phyloP scores from a whole-genome alignment of 768 basidiomycete species.

The Omphalotus guepiniiformis region DNA sequence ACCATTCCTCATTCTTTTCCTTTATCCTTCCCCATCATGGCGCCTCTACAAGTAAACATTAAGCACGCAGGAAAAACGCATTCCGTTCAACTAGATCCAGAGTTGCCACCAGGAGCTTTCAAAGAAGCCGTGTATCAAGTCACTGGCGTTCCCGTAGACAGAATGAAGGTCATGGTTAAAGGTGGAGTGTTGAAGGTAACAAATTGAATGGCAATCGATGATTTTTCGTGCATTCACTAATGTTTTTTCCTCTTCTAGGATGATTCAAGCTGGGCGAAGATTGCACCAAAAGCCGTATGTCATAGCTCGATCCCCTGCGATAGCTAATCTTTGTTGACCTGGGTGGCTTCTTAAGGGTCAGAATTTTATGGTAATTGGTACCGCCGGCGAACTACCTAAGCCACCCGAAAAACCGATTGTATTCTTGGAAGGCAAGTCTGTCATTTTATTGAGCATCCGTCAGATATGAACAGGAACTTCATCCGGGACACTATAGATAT shows the following conservation, averaged over 20 bases:
- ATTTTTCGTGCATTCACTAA: too few species aligned
- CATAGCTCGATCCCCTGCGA: background rate
- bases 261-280: constrained; percentile 81
- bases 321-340: constrained; percentile 6
- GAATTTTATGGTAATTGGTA: constrained; percentile 90
- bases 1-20: too few species aligned
- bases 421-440: constrained; percentile 74
- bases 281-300: constrained; percentile 75
- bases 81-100: constrained; percentile 67
- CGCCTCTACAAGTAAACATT: constrained; percentile 70
- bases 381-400: constrained; percentile 88
- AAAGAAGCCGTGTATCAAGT: constrained; percentile 77
- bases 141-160: constrained; percentile 84
- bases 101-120: constrained; percentile 66
- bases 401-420: constrained; percentile 74
- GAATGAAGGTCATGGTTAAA: constrained; percentile 98
- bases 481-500: constrained; percentile 53
- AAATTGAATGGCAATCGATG: too few species aligned
- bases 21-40: constrained; percentile 43
- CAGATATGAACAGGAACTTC: background rate
- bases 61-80: constrained; percentile 87
- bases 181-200: constrained; percentile 84
- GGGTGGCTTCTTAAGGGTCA: constrained; percentile 53
- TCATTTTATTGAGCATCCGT: background rate
- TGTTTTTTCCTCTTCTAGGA: constrained; percentile 51